Evolutionary conservation across 768 basidiomycete species (phyloP), one percentile per base, ranked within the genome.

Genomic region (Boletus sp.): DNA sequence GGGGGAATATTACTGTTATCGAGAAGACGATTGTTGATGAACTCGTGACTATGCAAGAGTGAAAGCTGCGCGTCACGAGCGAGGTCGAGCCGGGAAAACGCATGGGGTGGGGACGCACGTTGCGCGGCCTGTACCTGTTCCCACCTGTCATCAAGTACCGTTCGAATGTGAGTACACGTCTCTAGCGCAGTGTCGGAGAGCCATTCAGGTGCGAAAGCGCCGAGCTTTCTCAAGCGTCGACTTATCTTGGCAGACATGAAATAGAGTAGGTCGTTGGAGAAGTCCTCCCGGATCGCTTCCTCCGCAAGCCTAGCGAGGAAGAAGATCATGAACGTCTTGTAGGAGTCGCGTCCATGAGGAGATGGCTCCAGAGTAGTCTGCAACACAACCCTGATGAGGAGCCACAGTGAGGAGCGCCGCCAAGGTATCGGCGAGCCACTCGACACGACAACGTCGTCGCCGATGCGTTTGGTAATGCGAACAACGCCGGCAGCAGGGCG

Each of bases 321-420:
- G 45, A 72, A 80, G 2, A 76, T 39, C 60, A 81, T 75, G 63
- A 83, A 83, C 2, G 34, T 10, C 50, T 83, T 83, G 66, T 83
- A 83, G 0, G 64, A 59, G 13, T 38, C 40, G 14, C 41, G 5
- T 2, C 59, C 63, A 4, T 49, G 41, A 37, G 50, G n/a, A 21
- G 48, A 50, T 14, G 33, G 50, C 14, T 54, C 54, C 7, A 74
- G 38, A 0, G 74, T 54, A 1, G 70, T 72, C 41, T 76, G 74
- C 15, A 76, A 33, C 1, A 54, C 54, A 2, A 75, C 66, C 33
- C 70, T 65, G 19, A 74, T 54, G n/a, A 72, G 43, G 10, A 75
- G 63, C 75, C 74, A 76, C 11, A 74, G 56, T 9, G 73, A 57
- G 0, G 71, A 74, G 17, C 75, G 57, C 19, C 73, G 61, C 73